phyloP scores from a whole-genome alignment of 2,329 filamentous ascomycete species.

The Botrytis galanthina region DNA sequence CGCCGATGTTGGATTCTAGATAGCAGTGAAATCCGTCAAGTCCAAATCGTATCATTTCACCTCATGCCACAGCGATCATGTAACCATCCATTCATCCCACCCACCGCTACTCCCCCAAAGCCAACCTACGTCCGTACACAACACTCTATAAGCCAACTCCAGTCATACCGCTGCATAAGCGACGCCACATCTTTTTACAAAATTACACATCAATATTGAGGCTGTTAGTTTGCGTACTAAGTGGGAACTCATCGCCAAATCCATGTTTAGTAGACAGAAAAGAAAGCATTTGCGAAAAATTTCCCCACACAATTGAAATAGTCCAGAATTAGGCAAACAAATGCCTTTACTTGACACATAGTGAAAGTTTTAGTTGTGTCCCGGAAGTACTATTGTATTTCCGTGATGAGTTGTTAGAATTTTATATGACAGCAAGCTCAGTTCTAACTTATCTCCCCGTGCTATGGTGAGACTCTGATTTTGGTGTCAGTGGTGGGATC shows the following conservation, averaged over 20 bases:
- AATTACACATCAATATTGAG: constrained; percentile 8
- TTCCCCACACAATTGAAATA: background rate
- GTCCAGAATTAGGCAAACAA: background rate
- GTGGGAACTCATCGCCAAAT: background rate
- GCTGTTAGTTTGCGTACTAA: constrained; percentile 8
- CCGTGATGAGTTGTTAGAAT: constrained; percentile 15
- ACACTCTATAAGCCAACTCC: background rate
- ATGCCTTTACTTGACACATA: background rate
- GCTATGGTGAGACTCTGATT: background rate
- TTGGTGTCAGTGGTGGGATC: background rate
- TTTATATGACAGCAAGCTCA: background rate
- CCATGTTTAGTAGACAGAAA: background rate
- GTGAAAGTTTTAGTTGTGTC: background rate
- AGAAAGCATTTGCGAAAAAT: background rate
- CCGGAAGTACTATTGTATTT: background rate
- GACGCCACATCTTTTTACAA: background rate
- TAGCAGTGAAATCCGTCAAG: background rate
- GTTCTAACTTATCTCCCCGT: background rate
- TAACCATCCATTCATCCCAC: background rate
- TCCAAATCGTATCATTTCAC: background rate
- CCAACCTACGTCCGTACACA: background rate
- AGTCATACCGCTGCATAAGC: background rate
- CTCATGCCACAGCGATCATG: background rate
- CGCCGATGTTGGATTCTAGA: background rate
- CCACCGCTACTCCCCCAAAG: constrained; percentile 3